Evolutionary conservation across 192 early-diverging fungal genomes (phyloP).

Genomic region (Umbelopsis ramanniana): DNA sequence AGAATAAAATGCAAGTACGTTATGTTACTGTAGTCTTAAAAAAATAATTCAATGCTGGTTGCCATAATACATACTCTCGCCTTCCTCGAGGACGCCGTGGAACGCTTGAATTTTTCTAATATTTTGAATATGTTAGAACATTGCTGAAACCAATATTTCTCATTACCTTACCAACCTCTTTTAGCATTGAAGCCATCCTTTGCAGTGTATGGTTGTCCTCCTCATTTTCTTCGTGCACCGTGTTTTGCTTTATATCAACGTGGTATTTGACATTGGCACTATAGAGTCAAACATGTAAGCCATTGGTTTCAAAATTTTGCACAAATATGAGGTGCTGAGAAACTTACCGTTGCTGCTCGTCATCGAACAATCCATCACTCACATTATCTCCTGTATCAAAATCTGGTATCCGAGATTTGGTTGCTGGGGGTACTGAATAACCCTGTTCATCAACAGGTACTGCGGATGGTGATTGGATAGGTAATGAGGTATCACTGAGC

Average conservation of each 20-base stretch:
- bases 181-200: conserved; percentile 7
- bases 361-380: neutral
- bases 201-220: conserved; percentile 6
- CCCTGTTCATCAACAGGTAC: neutral
- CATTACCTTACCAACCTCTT: neutral
- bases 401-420: neutral
- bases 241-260: conserved; percentile 13
- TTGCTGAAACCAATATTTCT: neutral
- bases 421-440: conserved; percentile 1
- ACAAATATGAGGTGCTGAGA: neutral
- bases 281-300: neutral
- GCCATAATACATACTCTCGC: neutral
- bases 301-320: too few species aligned
- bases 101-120: neutral
- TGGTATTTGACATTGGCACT: neutral
- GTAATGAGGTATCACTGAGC: neutral
- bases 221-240: conserved; percentile 5
- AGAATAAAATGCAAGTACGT: neutral
- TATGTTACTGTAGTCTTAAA: neutral
- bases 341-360: conserved; percentile 1
- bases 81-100: conserved; percentile 10
- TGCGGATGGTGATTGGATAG: neutral
- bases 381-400: neutral
- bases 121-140: neutral
- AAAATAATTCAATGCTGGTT: neutral